Evolutionary conservation across 1,139 yeast species (phyloP), one percentile per base, ranked within the genome.

Genomic region (Schizosaccharomyces versatilis): DNA sequence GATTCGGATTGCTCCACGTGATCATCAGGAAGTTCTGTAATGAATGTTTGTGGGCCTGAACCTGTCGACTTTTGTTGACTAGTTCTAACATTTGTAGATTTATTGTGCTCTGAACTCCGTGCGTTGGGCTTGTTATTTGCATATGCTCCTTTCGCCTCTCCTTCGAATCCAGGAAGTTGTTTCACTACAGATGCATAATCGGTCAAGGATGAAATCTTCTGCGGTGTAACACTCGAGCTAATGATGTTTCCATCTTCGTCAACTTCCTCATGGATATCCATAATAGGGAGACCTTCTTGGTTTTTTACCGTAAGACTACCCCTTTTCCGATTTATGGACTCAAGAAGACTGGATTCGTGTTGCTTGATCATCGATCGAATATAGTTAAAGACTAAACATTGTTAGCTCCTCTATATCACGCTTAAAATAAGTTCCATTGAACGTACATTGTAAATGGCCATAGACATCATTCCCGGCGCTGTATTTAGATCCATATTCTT

Each of bases 251-350:
- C 52, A 15, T 49, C 2, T 9, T 49, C 41, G n/a, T 49, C 52
- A 38, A 49, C 42, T 49, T 49, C 52, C 14, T 49, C 52, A 14
- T 17, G 41, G 36, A 49, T 49, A 17, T 49, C 52, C 41, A 49
- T 38, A 14, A 49, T 38, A 38, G 52, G 52, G 9, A 44, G n/a
- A 7, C 49, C 49, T 19, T 44, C 49, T 8, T 19, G 38, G 12
- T 44, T 44, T 24, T 36, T 44, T 32, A 44, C 49, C 8, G 32
- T 17, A 19, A 44, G 38, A 6, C 32, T 12, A 7, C 14, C 19
- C 32, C n/a, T 44, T n/a, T 44, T 44, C 38, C 12, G 19, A 3
- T 44, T 36, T 9, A 44, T 24, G 6, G 49, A 8, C 19, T 32
- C 19, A 24, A 32, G n/a, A 8, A 44, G 38, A 32, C 32, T 36